Base-by-base conservation (phyloP, 2,329 filamentous ascomycete genomes). In the Aspergillus flavus region DNA sequence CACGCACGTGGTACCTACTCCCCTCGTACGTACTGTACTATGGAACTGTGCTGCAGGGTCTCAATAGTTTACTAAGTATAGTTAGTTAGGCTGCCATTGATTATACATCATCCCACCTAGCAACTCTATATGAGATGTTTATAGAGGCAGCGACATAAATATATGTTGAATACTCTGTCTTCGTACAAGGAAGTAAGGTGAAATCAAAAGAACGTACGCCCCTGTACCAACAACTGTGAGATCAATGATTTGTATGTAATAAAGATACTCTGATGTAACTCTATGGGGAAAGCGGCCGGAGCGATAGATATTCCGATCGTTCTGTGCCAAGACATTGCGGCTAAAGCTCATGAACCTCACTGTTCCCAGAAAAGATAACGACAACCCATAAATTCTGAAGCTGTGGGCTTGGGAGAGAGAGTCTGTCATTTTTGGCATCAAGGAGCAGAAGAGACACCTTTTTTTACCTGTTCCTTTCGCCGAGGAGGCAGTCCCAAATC, bases 321-420 rank as follows among this genome's bases (percentile, higher is more conserved):
- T 58, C 53, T 28, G 46, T 67, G 66, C 66, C 65, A 68, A 67
- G 65, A 61, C 54, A 66, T 68, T 57, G 57, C 66, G 59, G 61
- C 58, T 62, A 61, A 63, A 66, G 65, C 66, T 67, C 59, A 61
- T 64, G 56, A 45, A 65, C 61, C 55, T 61, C 61, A 41, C 39
- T 32, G 53, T 50, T 57, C 23, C 34, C 43, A 39, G 41, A 60
- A 41, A 45, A 55, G 32, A 59, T 53, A 32, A 48, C 57, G 52
- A 63, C 45, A 57, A 39, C 53, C n/a, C 50, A 34, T 45, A 48
- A 57, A 21, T 55, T 57, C 14, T 61, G n/a, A 55, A 55, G 43
- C 57, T 63, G 54, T 61, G 39, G 56, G 56, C 32, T 61, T 48
- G 43, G n/a, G 57, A 28, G 52, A 39, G 28, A 28, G 39, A 43